Evolutionary conservation across 163 green algal species (phyloP).

Genomic region (Trebouxia gelatinosa): DNA sequence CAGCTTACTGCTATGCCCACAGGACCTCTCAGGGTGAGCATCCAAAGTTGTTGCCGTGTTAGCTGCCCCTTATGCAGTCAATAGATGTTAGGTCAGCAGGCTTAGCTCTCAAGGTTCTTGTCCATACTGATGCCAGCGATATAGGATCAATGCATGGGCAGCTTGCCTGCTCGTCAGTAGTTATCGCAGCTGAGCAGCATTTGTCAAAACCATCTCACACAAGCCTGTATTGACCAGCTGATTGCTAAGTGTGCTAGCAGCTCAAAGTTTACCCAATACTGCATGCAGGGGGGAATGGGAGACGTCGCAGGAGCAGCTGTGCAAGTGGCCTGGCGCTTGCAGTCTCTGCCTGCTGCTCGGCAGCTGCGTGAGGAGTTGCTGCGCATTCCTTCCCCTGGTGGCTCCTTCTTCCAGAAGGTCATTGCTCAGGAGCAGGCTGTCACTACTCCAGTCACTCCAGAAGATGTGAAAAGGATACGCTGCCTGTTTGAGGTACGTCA

Average conservation of each 20-base stretch:
- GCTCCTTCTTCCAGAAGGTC: constrained; percentile 57
- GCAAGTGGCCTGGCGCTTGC: not conserved
- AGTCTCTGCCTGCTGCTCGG: constrained; percentile 48
- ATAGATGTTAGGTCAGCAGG: not conserved
- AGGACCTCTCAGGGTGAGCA: constrained; percentile 1
- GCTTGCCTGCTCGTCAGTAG: not conserved
- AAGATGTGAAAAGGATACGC: not conserved
- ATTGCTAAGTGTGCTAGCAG: not conserved
- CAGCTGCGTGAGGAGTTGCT: constrained; percentile 54
- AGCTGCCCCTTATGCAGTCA: not conserved
- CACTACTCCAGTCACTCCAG: not conserved
- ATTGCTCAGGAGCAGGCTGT: constrained; percentile 55
- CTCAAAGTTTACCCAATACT: constrained; percentile 1
- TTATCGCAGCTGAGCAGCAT: not conserved
- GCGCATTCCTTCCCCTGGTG: constrained; percentile 56
- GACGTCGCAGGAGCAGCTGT: constrained; percentile 45
- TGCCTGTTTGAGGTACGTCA: constrained; percentile 34
- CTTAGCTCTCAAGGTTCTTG: not conserved
- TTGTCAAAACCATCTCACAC: no score
- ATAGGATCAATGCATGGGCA: not conserved
- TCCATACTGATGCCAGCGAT: not conserved
- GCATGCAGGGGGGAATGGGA: constrained; percentile 44
- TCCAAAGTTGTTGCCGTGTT: not conserved
- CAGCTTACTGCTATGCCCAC: constrained; percentile 2
- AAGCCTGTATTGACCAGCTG: not conserved